Percentiles rank a stretch among this genome's conserved stretches.
Evolutionary conservation across 1,139 yeast genomes (phyloP).

Genomic region (Pichia sp.): DNA sequence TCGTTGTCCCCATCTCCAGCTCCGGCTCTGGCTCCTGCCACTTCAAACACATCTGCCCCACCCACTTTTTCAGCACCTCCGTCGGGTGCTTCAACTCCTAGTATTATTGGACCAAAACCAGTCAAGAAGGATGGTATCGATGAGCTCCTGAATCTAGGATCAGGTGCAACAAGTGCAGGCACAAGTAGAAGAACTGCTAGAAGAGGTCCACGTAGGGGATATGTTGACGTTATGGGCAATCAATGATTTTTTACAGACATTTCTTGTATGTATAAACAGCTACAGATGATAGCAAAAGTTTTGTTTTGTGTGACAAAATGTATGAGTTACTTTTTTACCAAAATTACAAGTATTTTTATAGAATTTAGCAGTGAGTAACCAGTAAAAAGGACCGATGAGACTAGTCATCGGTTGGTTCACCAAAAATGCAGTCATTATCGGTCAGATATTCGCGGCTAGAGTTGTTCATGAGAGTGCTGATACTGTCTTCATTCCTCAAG

Average conservation of each 20-base stretch:
- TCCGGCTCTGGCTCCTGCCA: constrained; percentile 7
- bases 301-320: no score
- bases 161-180: constrained; percentile 32
- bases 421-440: constrained; percentile 24
- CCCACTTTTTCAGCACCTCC: constrained; percentile 19
- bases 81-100: constrained; percentile 3
- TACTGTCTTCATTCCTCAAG: no score
- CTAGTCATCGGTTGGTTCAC: constrained; percentile 16
- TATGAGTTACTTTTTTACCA: no score
- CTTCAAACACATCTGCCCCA: constrained; percentile 9
- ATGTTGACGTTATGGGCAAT: constrained; percentile 76
- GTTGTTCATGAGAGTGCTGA: no score
- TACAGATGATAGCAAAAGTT: no score
- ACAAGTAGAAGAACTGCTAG: constrained; percentile 47
- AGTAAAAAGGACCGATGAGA: no score
- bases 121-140: constrained; percentile 40
- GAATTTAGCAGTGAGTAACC: no score
- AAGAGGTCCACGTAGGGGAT: constrained; percentile 65
- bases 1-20: background rate
- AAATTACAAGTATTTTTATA: no score
- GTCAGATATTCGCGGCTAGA: no score
- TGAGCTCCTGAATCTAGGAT: constrained; percentile 55
- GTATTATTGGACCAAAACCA: constrained; percentile 2
- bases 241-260: no score
- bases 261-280: no score